Base-by-base conservation (phyloP, 305 asterid genomes). In the Solanum chacoense region DNA sequence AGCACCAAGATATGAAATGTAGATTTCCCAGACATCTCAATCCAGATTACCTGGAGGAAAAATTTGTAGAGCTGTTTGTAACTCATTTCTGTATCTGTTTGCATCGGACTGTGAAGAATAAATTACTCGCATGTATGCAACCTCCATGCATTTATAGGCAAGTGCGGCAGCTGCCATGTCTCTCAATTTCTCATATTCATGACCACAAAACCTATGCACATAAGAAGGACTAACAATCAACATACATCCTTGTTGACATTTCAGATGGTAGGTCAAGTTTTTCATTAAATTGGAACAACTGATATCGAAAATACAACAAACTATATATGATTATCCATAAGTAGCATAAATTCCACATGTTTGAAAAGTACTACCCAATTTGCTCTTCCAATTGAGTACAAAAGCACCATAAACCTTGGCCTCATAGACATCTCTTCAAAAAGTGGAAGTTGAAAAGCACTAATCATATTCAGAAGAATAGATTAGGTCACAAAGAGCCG, bases 81-180 rank as follows among this genome's bases (percentile, higher is more conserved):
- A 90, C 92, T 96, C 98, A 86, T 89, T 91, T 78, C 96, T 91
- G 88, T 95, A 95, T 92, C 94, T 94, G 88, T 91, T 94, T 90
- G 98, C 95, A 91, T 85, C 93, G 71, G 91, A 87, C 89, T 94
- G 94, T 18, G 98, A 92, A 73, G 94, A 92, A 94, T 95, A 98
- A 89, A 98, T 91, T 87, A 98, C 99, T 42, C 97, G 94, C 96
- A 95, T 90, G 91, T 96, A 93, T 34, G 99, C 99, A 8, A 95
- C 96, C 93, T 96, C 99, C 94, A 91, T 90, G 91, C 98, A 98
- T 89, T 98, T 98, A 90, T 98, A 98, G 89, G 99, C 99, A 92
- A 98, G 92, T 90, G 99, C 96, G 86, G 99, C 98, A 89, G 97
- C 93, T 92, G 96, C 98, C 97, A 95, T 92, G 88, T 98, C 99